phyloP scores from a whole-genome alignment of 345 rosid species.

The Melastoma malabathricum region DNA sequence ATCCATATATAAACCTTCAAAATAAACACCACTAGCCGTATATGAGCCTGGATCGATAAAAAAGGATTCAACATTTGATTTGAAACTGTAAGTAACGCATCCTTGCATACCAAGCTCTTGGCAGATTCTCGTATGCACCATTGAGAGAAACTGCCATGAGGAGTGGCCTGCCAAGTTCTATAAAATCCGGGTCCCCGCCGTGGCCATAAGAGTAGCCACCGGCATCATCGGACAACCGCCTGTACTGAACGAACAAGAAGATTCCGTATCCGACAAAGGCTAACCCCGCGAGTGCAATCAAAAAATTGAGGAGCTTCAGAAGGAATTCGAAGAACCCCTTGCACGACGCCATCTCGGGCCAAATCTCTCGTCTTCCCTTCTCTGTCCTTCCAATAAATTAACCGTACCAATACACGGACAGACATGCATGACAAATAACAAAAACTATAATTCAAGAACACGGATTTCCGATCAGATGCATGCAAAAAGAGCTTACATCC shows the following conservation, averaged over 20 bases:
- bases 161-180: conserved; percentile 72
- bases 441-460: no score
- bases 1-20: conserved; percentile 87
- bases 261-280: conserved; percentile 90
- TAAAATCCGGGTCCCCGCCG: conserved; percentile 14
- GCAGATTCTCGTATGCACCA: conserved; percentile 40
- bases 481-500: no score
- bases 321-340: conserved; percentile 67
- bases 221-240: conserved; percentile 18
- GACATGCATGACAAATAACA: no score
- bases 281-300: conserved; percentile 68
- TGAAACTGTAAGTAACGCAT: no score
- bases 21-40: conserved; percentile 9
- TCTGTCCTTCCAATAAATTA: no score
- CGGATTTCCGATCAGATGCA: no score
- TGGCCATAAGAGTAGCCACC: conserved; percentile 13
- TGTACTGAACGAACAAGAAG: conserved; percentile 75
- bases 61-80: background rate
- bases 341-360: conserved; percentile 17
- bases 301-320: conserved; percentile 70
- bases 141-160: conserved; percentile 47
- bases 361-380: no score
- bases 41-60: background rate
- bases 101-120: conserved; percentile 81
- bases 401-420: no score